Evolutionary conservation across 441 rosid genomes (phyloP).

Genomic region (Syzygium syzygioides): DNA sequence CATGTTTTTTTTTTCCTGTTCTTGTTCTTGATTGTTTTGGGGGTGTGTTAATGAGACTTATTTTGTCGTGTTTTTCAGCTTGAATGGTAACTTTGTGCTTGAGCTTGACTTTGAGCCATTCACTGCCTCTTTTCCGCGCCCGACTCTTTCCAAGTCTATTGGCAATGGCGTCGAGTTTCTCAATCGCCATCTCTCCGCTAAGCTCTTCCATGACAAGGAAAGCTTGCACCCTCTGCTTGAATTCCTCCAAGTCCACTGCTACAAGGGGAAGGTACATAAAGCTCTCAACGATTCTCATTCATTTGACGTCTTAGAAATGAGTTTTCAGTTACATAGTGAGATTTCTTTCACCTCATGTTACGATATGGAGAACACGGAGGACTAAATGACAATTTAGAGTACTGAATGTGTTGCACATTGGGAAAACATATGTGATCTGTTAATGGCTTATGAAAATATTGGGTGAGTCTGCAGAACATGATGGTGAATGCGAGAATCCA

Average conservation of each 20-base stretch:
- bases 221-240: constrained; percentile 81
- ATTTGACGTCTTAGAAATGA: neutral
- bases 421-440: neutral
- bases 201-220: constrained; percentile 91
- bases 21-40: neutral
- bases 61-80: constrained; percentile 26
- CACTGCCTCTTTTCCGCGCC: constrained; percentile 79
- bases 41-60: neutral
- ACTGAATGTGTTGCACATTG: neutral
- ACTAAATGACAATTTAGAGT: neutral
- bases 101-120: constrained; percentile 94
- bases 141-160: constrained; percentile 80
- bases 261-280: constrained; percentile 70
- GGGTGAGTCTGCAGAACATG: constrained; percentile 49
- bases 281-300: neutral
- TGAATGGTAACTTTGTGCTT: constrained; percentile 71
- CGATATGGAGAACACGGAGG: neutral
- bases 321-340: neutral
- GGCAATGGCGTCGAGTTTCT: constrained; percentile 97
- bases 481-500: constrained; percentile 77
- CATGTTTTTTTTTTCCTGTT: neutral
- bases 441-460: neutral
- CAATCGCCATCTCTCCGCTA: constrained; percentile 90
- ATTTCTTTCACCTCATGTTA: neutral
- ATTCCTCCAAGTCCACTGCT: constrained; percentile 78